A percentile compares a stretch with the other conserved stretches of the same genome.
phyloP scores from a whole-genome alignment of 345 rosid genomes.

The Aquilaria malaccensis region DNA sequence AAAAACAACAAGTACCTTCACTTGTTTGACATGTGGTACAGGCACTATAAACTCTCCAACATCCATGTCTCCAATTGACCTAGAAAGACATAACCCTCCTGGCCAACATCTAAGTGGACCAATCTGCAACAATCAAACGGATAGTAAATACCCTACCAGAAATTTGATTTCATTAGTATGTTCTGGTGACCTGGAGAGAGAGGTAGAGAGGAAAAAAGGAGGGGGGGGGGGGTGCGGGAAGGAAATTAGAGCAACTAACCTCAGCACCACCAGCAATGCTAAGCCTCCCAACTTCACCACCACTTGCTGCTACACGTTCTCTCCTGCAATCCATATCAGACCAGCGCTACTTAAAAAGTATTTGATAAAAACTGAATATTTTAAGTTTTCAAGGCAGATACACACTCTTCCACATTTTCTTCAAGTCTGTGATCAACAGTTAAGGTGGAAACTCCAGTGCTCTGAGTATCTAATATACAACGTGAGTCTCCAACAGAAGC shows the following conservation, averaged over 20 bases:
- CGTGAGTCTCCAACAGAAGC: slow-evolving; percentile 97
- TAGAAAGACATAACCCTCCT: slow-evolving; percentile 86
- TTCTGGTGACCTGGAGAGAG: neutral
- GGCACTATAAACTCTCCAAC: slow-evolving; percentile 95
- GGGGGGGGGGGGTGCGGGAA: too few relatives aligned
- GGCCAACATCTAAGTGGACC: slow-evolving; percentile 97
- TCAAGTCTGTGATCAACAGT: slow-evolving; percentile 92
- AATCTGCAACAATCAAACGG: slow-evolving; percentile 28
- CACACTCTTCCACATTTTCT: slow-evolving; percentile 81
- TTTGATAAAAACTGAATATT: slow-evolving; percentile 6
- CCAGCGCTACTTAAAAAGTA: neutral
- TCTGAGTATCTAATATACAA: slow-evolving; percentile 72
- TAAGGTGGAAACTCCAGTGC: slow-evolving; percentile 59
- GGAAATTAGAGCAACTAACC: slow-evolving; percentile 27
- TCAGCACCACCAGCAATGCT: slow-evolving; percentile 74
- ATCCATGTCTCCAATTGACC: slow-evolving; percentile 94
- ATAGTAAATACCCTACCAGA: neutral
- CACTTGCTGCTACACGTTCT: slow-evolving; percentile 86
- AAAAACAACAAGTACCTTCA: slow-evolving; percentile 40
- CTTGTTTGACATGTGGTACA: slow-evolving; percentile 87
- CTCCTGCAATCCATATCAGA: slow-evolving; percentile 43
- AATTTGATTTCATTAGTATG: neutral
- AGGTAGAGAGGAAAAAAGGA: too few relatives aligned
- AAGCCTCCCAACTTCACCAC: slow-evolving; percentile 98
- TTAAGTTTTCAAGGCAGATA: slow-evolving; percentile 14